These are phyloP conservation scores for Ulmus americana DNA, from an alignment of 331 rosid species.

Conservation along the genomic window DNA sequence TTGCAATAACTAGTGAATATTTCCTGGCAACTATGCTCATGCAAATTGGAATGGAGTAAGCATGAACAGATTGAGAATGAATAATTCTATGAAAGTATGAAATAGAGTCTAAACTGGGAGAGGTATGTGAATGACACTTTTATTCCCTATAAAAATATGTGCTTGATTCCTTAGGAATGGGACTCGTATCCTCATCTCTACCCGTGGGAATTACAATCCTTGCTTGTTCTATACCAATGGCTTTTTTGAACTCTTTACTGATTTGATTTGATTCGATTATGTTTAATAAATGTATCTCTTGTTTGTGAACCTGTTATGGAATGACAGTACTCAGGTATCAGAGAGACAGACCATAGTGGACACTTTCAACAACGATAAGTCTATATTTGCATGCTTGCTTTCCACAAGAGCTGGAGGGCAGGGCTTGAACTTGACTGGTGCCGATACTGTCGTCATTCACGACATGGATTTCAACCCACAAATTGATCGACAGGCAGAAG, in stretches of 20 bases:
- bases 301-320: constrained; percentile 22
- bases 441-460: constrained; percentile 87
- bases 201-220: too few relatives aligned
- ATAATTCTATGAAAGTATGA: too few relatives aligned
- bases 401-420: constrained; percentile 98
- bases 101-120: too few relatives aligned
- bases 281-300: neutral
- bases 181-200: too few relatives aligned
- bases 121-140: too few relatives aligned
- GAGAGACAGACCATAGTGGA: constrained; percentile 96
- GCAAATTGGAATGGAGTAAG: neutral
- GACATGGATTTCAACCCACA: constrained; percentile 99
- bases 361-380: constrained; percentile 68
- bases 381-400: constrained; percentile 92
- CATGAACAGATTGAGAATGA: too few relatives aligned
- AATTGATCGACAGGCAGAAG: constrained; percentile 93
- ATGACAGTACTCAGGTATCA: constrained; percentile 76
- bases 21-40: neutral
- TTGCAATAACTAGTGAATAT: neutral
- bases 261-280: neutral
- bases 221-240: too few relatives aligned
- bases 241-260: neutral
- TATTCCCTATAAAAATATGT: too few relatives aligned
- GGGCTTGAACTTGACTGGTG: constrained; percentile 85
- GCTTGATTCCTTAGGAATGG: too few relatives aligned